Percentiles rank a stretch among this genome's conserved stretches.
Evolutionary conservation across 2,329 filamentous ascomycete species (phyloP).

Genomic region (Cryphonectria naterciae): DNA sequence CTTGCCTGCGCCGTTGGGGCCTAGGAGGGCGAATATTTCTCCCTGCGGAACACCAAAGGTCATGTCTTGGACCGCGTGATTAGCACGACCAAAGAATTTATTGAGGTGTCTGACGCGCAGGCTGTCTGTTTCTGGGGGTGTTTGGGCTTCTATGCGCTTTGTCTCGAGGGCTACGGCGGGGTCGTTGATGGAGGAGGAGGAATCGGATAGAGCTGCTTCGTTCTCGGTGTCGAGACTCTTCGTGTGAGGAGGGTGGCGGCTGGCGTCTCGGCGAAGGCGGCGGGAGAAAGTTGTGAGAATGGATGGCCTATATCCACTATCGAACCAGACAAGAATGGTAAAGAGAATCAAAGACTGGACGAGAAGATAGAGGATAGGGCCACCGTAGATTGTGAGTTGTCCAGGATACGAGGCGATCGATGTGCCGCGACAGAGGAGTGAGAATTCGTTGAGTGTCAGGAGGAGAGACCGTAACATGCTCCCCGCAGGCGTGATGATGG

Average conservation of each 20-base stretch:
- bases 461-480: slow-evolving; percentile 77
- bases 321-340: slow-evolving; percentile 74
- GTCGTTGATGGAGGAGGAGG: slow-evolving; percentile 42
- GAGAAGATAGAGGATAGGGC: slow-evolving; percentile 81
- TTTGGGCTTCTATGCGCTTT: slow-evolving; percentile 60
- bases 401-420: slow-evolving; percentile 70
- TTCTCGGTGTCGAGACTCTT: slow-evolving; percentile 23
- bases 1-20: slow-evolving; percentile 91
- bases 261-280: slow-evolving; percentile 35
- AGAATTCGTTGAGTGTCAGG: slow-evolving; percentile 81
- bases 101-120: slow-evolving; percentile 80
- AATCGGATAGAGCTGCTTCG: slow-evolving; percentile 17
- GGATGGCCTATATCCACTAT: slow-evolving; percentile 71
- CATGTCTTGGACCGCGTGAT: slow-evolving; percentile 73
- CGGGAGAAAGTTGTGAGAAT: slow-evolving; percentile 51
- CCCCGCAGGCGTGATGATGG: slow-evolving; percentile 74
- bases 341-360: slow-evolving; percentile 75
- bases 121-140: slow-evolving; percentile 57
- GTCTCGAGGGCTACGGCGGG: slow-evolving; percentile 70
- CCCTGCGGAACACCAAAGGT: slow-evolving; percentile 80
- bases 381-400: slow-evolving; percentile 75
- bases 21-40: slow-evolving; percentile 86
- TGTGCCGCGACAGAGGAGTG: slow-evolving; percentile 71
- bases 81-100: slow-evolving; percentile 68
- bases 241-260: slow-evolving; percentile 31